phyloP scores from a whole-genome alignment of 2,329 filamentous ascomycete species.

The Pezicula carpinea region DNA sequence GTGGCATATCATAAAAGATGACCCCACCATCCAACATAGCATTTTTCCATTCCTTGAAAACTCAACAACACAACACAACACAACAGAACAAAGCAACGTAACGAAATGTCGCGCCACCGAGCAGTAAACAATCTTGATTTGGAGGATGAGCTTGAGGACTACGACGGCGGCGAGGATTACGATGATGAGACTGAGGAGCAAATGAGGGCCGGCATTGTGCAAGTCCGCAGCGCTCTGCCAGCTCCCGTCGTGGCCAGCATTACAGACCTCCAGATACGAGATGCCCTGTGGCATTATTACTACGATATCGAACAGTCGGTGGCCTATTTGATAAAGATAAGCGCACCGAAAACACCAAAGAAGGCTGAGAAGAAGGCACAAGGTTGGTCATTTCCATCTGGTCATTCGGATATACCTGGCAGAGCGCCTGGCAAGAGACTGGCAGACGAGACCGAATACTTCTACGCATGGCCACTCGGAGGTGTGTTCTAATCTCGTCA shows the following conservation, averaged over 20 bases:
- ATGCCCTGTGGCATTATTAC: constrained; percentile 92
- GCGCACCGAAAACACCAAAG: constrained; percentile 27
- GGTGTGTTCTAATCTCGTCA: background rate
- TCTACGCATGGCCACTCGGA: no score
- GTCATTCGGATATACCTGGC: background rate
- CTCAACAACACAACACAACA: no score
- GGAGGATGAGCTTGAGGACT: constrained; percentile 45
- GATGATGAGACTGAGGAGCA: constrained; percentile 38
- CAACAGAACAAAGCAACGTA: no score
- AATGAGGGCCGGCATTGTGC: constrained; percentile 61
- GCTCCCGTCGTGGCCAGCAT: constrained; percentile 41
- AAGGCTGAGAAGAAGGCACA: constrained; percentile 28
- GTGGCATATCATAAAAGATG: no score
- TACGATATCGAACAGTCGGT: constrained; percentile 87
- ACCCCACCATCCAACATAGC: no score
- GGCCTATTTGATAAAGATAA: constrained; percentile 66
- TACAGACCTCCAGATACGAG: constrained; percentile 73
- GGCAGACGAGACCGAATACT: background rate
- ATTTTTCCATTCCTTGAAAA: no score
- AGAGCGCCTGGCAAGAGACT: background rate
- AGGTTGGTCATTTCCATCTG: constrained; percentile 26
- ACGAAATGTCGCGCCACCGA: constrained; percentile 37
- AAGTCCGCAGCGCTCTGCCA: constrained; percentile 64
- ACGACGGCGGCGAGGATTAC: constrained; percentile 42
- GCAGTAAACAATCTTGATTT: constrained; percentile 33